A percentile compares a stretch with the other conserved stretches of the same genome.
Evolutionary conservation across 2,329 filamentous ascomycete species (phyloP).

Genomic region (Fusarium nanum): DNA sequence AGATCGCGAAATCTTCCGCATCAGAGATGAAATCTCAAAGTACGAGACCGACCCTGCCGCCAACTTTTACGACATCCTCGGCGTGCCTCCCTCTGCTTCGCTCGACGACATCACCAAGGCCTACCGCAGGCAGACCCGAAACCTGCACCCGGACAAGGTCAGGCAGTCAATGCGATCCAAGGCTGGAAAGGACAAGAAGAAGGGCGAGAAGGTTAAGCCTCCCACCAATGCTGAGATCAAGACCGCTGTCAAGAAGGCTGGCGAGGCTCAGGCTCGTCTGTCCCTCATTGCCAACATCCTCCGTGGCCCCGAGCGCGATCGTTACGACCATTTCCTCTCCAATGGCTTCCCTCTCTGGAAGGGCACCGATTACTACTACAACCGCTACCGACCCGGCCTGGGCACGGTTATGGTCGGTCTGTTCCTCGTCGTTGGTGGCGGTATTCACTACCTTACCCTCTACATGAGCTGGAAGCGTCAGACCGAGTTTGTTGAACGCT

Average conservation of each 20-base stretch:
- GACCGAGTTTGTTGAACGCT: slow-evolving; percentile 89
- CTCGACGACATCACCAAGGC: slow-evolving; percentile 93
- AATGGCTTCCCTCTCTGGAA: slow-evolving; percentile 98
- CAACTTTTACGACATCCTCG: slow-evolving; percentile 96
- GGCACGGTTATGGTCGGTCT: slow-evolving; percentile 85
- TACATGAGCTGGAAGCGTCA: slow-evolving; percentile 91
- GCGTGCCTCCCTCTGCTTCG: slow-evolving; percentile 76
- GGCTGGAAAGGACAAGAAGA: slow-evolving; percentile 66
- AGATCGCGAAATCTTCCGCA: slow-evolving; percentile 98
- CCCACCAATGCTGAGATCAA: slow-evolving; percentile 81
- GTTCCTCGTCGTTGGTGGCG: slow-evolving; percentile 85
- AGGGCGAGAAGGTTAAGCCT: slow-evolving; percentile 74
- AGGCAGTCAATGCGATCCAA: slow-evolving; percentile 83
- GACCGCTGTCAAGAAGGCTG: slow-evolving; percentile 81
- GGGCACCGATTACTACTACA: slow-evolving; percentile 98
- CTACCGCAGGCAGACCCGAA: slow-evolving; percentile 86
- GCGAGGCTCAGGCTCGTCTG: slow-evolving; percentile 84
- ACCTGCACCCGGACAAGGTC: slow-evolving; percentile 95
- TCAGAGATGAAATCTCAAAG: slow-evolving; percentile 85
- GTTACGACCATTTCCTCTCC: slow-evolving; percentile 93
- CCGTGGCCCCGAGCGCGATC: slow-evolving; percentile 80
- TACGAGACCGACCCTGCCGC: slow-evolving; percentile 81
- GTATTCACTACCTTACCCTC: slow-evolving; percentile 85
- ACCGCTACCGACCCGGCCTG: slow-evolving; percentile 89
- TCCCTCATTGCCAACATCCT: slow-evolving; percentile 88